A percentile compares a stretch with the other conserved stretches of the same genome.
Conservation (phyloP, 768 basidiomycete genomes). For the Cystobasidiopsis lactophilus region DNA sequence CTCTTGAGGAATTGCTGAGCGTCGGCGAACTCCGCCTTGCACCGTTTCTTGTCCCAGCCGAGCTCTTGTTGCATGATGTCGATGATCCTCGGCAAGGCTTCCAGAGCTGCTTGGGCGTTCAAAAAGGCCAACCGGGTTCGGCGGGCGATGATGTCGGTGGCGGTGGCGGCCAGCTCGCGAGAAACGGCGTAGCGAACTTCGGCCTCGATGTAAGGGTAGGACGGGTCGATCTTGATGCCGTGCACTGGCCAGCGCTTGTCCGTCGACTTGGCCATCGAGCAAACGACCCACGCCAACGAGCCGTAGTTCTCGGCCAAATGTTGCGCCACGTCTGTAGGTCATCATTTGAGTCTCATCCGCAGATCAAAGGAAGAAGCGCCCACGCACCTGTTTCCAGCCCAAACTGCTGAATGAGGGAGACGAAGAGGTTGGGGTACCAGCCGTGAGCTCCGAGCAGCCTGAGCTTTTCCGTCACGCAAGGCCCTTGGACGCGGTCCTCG, state of each 20-base stretch:
- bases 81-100: conserved; percentile 63
- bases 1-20: conserved; percentile 48
- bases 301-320: conserved; percentile 88
- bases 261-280: conserved; percentile 49
- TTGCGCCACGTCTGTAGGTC: conserved; percentile 83
- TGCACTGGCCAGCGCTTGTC: conserved; percentile 67
- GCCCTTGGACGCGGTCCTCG: conserved; percentile 27
- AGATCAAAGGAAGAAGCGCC: no score
- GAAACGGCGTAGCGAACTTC: conserved; percentile 74
- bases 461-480: conserved; percentile 56
- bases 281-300: conserved; percentile 88
- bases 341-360: no score
- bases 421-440: conserved; percentile 93
- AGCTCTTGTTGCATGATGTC: conserved; percentile 79
- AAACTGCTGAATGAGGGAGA: conserved; percentile 75
- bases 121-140: conserved; percentile 86
- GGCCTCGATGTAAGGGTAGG: conserved; percentile 77
- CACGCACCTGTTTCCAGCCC: conserved; percentile 29
- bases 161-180: conserved; percentile 80
- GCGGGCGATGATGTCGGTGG: conserved; percentile 75
- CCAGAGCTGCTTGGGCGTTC: conserved; percentile 63
- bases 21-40: conserved; percentile 37
- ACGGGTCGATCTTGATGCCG: conserved; percentile 44
- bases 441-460: conserved; percentile 77
- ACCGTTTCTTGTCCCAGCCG: conserved; percentile 43